Base-by-base conservation (phyloP, 345 rosid genomes). In the Eucalyptus dawsonii region DNA sequence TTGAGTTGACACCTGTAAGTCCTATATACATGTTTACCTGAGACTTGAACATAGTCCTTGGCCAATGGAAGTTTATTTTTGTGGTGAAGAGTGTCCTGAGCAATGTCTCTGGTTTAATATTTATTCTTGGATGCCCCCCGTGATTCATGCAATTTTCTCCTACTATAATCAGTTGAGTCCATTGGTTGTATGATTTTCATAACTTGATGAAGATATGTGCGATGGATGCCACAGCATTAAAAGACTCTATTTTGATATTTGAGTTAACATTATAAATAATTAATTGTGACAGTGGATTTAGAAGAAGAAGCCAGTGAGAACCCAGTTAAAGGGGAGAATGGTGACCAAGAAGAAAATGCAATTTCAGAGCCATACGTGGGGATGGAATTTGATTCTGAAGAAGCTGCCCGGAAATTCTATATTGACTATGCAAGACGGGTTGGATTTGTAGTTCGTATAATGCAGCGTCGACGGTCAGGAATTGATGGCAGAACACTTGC, bases 401-500 rank as follows among this genome's bases (percentile, higher is more conserved):
- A 95, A 86, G 96, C 88, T 90, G 98, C 98, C 44, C 93, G 93
- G 90, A 91, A 92, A 62, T 96, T 95, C 87, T 96, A 96, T 54
- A 87, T 87, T 10, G 96, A 94, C 49, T 96, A 96, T 92, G 98
- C 97, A 9, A 94, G 94, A 89, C 91, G 89, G 86, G 62, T 93
- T 58, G 98, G 98, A 88, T 96, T 95, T 90, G 94, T 94, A 37
- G 96, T 96, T 56, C 96, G 97, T 24, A 87, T 96, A 65, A 95
- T 95, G 97, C 98, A 96, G 90, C 95, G 98, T 11, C 97, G 98
- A 15, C 94, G 96, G 58, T 95, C 97, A 22, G 97, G 97, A 88
- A 93, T 94, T 88, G 97, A 96, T 87, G 96, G 96, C 58, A 93
- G 95, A 88, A 96, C 96, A 42, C 96, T 96, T 89, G 96, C 98